Conservation (phyloP, 768 basidiomycete genomes). For the Boletus rufocinnamomeus region DNA sequence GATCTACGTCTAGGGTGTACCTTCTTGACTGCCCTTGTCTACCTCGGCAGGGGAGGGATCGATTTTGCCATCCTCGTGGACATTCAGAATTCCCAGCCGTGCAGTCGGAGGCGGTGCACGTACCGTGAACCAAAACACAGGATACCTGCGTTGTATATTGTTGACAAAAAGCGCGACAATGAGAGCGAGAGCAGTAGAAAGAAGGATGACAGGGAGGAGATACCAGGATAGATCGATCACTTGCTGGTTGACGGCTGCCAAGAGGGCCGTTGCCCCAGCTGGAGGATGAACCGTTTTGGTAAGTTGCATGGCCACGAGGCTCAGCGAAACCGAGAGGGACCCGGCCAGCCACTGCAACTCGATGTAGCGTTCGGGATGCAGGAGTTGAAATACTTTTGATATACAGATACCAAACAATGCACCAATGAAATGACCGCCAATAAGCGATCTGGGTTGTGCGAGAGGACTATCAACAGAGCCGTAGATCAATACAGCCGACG, state of each 20-base stretch:
- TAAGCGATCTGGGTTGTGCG: conserved; percentile 51
- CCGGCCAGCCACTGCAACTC: conserved; percentile 46
- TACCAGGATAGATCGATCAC: conserved; percentile 52
- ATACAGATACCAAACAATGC: conserved; percentile 50
- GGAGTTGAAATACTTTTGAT: conserved; percentile 51
- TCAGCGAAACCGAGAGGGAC: conserved; percentile 41
- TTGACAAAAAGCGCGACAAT: conserved; percentile 48
- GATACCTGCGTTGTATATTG: conserved; percentile 51
- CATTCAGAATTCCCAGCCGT: not conserved
- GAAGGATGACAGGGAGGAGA: conserved; percentile 52
- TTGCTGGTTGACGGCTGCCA: conserved; percentile 46
- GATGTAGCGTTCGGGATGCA: conserved; percentile 45
- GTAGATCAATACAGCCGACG: conserved; percentile 56
- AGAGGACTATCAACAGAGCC: conserved; percentile 54
- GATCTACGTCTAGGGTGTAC: not conserved
- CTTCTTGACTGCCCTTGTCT: not conserved
- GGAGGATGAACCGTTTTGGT: conserved; percentile 56
- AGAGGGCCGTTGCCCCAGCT: conserved; percentile 57
- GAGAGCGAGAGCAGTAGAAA: conserved; percentile 47
- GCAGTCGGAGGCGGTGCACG: not conserved
- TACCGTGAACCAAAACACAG: conserved; percentile 46
- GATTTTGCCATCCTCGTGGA: not conserved
- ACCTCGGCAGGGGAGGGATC: not conserved
- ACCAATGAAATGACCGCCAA: conserved; percentile 45
- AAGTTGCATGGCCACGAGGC: conserved; percentile 53